Evolutionary conservation across 2,329 filamentous ascomycete species (phyloP).

Genomic region (Scleromitrula shiraiana): DNA sequence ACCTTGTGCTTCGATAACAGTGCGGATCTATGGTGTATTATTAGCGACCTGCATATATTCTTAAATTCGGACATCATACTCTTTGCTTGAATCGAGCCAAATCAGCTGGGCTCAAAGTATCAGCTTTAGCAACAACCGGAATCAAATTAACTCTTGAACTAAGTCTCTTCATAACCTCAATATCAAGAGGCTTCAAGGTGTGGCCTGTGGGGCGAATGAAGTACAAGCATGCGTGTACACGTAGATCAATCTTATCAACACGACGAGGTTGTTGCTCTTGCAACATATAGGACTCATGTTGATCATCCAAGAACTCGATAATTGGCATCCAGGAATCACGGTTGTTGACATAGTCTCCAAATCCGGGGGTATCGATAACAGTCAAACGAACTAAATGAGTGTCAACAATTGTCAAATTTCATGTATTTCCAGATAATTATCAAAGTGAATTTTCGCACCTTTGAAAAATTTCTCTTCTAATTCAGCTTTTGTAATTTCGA

Average conservation of each 20-base stretch:
- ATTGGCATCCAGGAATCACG: conserved; percentile 99
- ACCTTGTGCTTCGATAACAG: conserved; percentile 93
- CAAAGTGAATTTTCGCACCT: conserved; percentile 47
- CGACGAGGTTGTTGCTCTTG: conserved; percentile 99
- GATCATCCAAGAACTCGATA: conserved; percentile 99
- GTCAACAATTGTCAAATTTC: conserved; percentile 12
- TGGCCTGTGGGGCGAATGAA: conserved; percentile 98
- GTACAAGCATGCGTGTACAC: conserved; percentile 97
- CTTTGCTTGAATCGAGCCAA: conserved; percentile 91
- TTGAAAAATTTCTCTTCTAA: conserved; percentile 99
- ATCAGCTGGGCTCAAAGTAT: conserved; percentile 89
- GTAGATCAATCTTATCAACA: conserved; percentile 97
- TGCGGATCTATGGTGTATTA: conserved; percentile 59
- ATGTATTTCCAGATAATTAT: neutral
- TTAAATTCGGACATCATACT: conserved; percentile 46
- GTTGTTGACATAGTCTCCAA: conserved; percentile 99
- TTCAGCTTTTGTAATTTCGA: conserved; percentile 99
- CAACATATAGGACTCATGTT: conserved; percentile 99
- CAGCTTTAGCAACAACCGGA: conserved; percentile 96
- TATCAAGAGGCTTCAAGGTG: conserved; percentile 96
- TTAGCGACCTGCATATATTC: conserved; percentile 24
- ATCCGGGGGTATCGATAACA: conserved; percentile 97
- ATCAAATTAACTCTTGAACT: conserved; percentile 98
- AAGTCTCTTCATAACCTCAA: conserved; percentile 99
- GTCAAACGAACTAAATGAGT: conserved; percentile 74